Base-by-base conservation (phyloP, 305 asterid genomes). In the Fraxinus baroniana region DNA sequence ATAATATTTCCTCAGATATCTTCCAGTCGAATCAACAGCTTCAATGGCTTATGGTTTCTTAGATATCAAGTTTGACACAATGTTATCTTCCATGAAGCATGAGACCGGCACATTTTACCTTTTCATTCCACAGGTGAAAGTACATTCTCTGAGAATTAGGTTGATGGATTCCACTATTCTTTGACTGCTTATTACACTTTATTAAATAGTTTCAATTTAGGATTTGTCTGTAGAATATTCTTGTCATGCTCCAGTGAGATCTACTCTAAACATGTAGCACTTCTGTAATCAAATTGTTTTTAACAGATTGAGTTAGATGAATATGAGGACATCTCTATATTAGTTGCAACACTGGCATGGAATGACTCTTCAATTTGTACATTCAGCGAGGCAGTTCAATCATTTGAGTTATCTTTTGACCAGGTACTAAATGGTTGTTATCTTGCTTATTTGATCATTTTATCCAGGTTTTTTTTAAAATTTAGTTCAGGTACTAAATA, bases 241-340 rank as follows among this genome's bases (percentile, higher is more conserved):
- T 15, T 36, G 18, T 70, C 44, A 5, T 32, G 76, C 44, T 70
- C 44, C 76, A 13, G 75, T 32, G 41, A 28, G 52, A n/a, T 71
- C 7, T 83, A 37, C 30, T 71, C 79, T 66, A 76, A 75, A 73
- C 83, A 74, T 81, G 70, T 80, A 41, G 71, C 28, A 78, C 72
- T 79, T 86, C 74, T 26, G 76, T 79, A 82, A 86, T 78, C 35
- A 77, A 68, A 78, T 60, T 64, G 70, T 89, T 82, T 82, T 83
- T 78, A 74, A 85, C 94, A 96, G 98, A 90, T 96, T 86, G 98
- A 92, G 91, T 86, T 96, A 84, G 92, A 87, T 81, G 99, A 96
- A 86, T 89, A 86, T 70, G 92, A 89, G 80, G 97, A 90, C 83
- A 90, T 92, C 55, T 85, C 98, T 64, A 83, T 91, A 85, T 87